Percentiles rank a stretch among this genome's conserved stretches.
Evolutionary conservation across 495 filamentous ascomycete genomes (phyloP).

Genomic region (Penicillium angulare): DNA sequence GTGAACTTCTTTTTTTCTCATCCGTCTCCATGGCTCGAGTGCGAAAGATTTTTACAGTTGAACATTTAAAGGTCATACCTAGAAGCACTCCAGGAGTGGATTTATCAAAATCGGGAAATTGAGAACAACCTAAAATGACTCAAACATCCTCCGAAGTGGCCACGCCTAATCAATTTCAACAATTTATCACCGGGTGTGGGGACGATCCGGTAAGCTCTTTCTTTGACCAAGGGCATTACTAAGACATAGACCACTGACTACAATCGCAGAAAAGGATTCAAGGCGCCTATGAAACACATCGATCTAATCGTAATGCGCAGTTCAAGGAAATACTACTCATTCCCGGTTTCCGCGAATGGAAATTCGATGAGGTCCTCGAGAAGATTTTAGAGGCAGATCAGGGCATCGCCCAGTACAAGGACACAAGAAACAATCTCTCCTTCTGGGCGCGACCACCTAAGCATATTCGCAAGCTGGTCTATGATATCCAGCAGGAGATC

Average conservation of each 20-base stretch:
- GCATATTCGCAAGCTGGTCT: constrained; percentile 62
- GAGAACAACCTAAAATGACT: no score
- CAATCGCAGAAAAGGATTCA: constrained; percentile 68
- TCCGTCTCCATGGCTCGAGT: no score
- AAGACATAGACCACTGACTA: not conserved
- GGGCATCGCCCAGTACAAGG: constrained; percentile 53
- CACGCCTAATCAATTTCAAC: constrained; percentile 78
- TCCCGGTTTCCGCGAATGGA: constrained; percentile 65
- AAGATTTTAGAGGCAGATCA: constrained; percentile 46
- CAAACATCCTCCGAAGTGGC: no score
- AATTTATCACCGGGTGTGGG: constrained; percentile 61
- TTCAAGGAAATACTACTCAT: constrained; percentile 68
- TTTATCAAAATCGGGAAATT: no score
- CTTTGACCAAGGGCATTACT: not conserved
- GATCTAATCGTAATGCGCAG: constrained; percentile 66
- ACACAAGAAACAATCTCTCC: constrained; percentile 76
- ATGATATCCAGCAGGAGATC: constrained; percentile 65
- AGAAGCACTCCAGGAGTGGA: no score
- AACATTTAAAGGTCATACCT: no score
- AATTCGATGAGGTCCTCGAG: constrained; percentile 70
- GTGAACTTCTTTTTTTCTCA: no score
- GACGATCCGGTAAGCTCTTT: constrained; percentile 52
- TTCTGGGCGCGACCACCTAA: constrained; percentile 84
- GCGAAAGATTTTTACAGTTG: no score
- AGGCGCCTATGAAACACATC: constrained; percentile 67